Evolutionary conservation across 78 protist species (phyloP).

Genomic region (Dictyostelium discoideum): dicty_2.7 NC_007090.3:4676001-4676500

Average conservation of each 20-base stretch:
- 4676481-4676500: background rate
- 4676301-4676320: background rate
- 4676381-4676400: background rate
- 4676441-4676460: background rate
- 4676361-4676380: background rate
- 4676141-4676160: background rate
- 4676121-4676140: background rate
- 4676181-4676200: slow-evolving; percentile 13
- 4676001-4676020: background rate
- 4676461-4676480: background rate
- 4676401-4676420: background rate
- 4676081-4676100: background rate
- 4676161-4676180: background rate
- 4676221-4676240: background rate
- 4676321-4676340: background rate
- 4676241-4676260: background rate
- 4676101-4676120: background rate
- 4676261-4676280: no score
- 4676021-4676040: background rate
- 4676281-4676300: background rate
- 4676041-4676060: background rate
- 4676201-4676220: background rate
- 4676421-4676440: background rate
- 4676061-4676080: background rate
- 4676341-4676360: background rate